phyloP scores from a whole-genome alignment of 495 filamentous ascomycete species.

The Penicillium canariense region DNA sequence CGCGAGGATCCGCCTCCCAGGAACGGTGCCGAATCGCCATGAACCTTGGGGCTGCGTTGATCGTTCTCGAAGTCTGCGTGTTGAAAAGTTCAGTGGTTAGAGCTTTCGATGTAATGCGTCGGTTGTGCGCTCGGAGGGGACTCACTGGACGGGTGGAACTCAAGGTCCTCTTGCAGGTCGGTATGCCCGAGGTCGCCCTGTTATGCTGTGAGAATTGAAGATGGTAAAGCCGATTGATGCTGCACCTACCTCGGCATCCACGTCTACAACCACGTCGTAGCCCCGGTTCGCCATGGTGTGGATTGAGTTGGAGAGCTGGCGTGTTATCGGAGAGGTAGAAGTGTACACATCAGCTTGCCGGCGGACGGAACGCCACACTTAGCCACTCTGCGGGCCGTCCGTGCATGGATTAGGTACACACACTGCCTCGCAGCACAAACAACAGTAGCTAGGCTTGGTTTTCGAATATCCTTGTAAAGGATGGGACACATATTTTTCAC shows the following conservation, averaged over 20 bases:
- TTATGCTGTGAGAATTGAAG: constrained; percentile 15
- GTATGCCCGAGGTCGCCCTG: constrained; percentile 98
- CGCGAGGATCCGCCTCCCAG: constrained; percentile 54
- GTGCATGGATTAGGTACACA: no score
- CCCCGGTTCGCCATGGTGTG: constrained; percentile 73
- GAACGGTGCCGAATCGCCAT: constrained; percentile 57
- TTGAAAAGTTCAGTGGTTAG: constrained; percentile 2
- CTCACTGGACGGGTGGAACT: constrained; percentile 92
- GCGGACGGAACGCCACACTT: constrained; percentile 24
- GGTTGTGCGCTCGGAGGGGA: not conserved
- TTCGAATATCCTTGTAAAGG: no score
- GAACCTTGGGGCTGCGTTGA: constrained; percentile 56
- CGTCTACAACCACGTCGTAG: constrained; percentile 96
- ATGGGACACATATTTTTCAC: no score
- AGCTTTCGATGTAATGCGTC: not conserved
- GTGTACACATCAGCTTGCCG: constrained; percentile 36
- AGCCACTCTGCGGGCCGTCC: constrained; percentile 18
- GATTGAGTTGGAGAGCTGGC: constrained; percentile 13
- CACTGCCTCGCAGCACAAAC: no score
- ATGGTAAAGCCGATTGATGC: not conserved
- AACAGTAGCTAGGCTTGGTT: no score
- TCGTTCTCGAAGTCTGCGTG: constrained; percentile 52
- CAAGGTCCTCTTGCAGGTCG: constrained; percentile 96
- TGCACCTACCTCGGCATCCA: constrained; percentile 76
- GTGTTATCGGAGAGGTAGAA: constrained; percentile 22